These are phyloP conservation scores for Colletotrichum zoysiae DNA, from an alignment of 2,329 filamentous ascomycete species.

Conservation along the genomic window DNA sequence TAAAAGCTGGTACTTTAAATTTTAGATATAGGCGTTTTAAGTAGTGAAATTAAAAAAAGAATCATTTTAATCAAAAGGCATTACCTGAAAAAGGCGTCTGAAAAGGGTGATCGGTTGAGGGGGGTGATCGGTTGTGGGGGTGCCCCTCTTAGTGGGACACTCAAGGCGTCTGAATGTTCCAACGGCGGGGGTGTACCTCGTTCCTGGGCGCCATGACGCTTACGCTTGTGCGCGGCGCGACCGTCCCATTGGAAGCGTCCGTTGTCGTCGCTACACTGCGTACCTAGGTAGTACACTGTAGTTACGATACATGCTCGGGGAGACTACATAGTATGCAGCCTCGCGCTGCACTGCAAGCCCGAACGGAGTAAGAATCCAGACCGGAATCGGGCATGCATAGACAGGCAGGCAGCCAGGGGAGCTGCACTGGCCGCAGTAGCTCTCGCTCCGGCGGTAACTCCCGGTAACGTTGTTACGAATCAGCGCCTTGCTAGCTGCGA, in stretches of 20 bases:
- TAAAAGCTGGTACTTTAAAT: too few species aligned
- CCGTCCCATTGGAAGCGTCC: neutral
- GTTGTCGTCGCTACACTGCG: neutral
- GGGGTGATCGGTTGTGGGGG: too few species aligned
- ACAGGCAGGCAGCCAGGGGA: neutral
- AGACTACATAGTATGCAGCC: neutral
- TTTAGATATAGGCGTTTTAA: too few species aligned
- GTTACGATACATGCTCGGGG: neutral
- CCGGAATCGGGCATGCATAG: neutral
- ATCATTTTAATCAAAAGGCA: too few species aligned
- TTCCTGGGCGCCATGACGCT: neutral
- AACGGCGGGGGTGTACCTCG: constrained; percentile 10
- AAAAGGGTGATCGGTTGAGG: too few species aligned
- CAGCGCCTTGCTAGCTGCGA: constrained; percentile 3
- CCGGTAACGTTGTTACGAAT: constrained; percentile 1
- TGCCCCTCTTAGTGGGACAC: neutral
- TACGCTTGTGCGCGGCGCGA: constrained; percentile 10
- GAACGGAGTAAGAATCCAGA: neutral
- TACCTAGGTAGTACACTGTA: neutral
- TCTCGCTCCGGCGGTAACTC: neutral
- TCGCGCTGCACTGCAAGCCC: too few species aligned
- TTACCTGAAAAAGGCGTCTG: too few species aligned
- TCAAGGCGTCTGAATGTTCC: neutral
- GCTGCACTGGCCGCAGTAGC: constrained; percentile 25
- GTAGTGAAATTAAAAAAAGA: too few species aligned